Evolutionary conservation across 1,284 basidiomycete species (phyloP).

Genomic region (Ustilago curta): DNA sequence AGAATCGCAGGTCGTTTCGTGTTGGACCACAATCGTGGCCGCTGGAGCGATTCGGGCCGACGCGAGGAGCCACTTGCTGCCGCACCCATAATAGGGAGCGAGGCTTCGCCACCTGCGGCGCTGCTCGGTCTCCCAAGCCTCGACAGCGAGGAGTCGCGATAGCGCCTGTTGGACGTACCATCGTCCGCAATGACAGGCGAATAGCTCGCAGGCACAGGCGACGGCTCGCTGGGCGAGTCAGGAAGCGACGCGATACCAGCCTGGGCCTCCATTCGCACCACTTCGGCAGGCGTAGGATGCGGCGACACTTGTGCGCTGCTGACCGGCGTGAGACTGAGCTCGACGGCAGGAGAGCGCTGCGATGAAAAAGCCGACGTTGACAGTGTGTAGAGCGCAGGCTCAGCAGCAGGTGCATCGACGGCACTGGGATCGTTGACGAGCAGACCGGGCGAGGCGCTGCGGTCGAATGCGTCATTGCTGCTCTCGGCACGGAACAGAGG

Average conservation of each 20-base stretch:
- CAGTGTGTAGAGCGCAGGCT: slow-evolving; percentile 29
- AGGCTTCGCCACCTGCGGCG: slow-evolving; percentile 36
- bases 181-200: slow-evolving; percentile 28
- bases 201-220: slow-evolving; percentile 35
- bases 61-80: slow-evolving; percentile 16
- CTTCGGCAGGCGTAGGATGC: slow-evolving; percentile 56
- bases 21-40: slow-evolving; percentile 39
- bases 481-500: slow-evolving; percentile 23
- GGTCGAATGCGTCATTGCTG: slow-evolving; percentile 43
- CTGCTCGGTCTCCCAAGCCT: slow-evolving; percentile 26
- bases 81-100: slow-evolving; percentile 11
- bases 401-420: slow-evolving; percentile 28
- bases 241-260: slow-evolving; percentile 61
- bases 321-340: neutral
- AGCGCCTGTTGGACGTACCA: neutral
- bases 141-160: slow-evolving; percentile 18
- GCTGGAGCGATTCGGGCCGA: slow-evolving; percentile 24
- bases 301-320: neutral
- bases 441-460: slow-evolving; percentile 41
- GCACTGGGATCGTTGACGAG: slow-evolving; percentile 34
- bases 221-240: slow-evolving; percentile 51
- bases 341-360: slow-evolving; percentile 12
- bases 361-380: slow-evolving; percentile 15
- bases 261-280: slow-evolving; percentile 58
- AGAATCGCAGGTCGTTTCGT: slow-evolving; percentile 35